Evolutionary conservation across 441 rosid genomes (phyloP).

Genomic region (Pelargonium cotyledonis): DNA sequence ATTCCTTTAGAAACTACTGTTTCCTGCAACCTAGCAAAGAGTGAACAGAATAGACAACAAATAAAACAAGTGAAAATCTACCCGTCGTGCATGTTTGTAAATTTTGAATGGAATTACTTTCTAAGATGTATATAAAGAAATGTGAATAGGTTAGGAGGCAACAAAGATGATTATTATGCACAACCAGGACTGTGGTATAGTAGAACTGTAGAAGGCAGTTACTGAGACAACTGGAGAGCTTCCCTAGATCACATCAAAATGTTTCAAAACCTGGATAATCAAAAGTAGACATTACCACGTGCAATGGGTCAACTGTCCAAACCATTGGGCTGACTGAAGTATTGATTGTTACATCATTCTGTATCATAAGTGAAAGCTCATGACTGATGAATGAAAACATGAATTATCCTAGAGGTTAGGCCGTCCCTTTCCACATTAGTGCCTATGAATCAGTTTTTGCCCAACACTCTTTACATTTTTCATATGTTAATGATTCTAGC

Average conservation of each 20-base stretch:
- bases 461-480: neutral
- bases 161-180: neutral
- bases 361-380: neutral
- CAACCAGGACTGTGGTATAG: neutral
- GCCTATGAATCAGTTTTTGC: neutral
- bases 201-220: neutral
- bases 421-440: neutral
- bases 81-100: neutral
- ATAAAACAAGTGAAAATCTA: neutral
- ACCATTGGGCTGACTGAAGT: neutral
- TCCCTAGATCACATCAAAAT: neutral
- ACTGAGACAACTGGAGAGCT: neutral
- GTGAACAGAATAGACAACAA: conserved; percentile 6
- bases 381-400: neutral
- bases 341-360: neutral
- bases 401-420: neutral
- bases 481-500: neutral
- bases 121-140: neutral
- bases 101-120: neutral
- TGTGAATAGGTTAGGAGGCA: neutral
- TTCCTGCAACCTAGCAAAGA: conserved; percentile 48
- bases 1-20: conserved; percentile 32
- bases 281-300: too few relatives aligned
- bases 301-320: neutral
- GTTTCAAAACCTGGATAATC: too few relatives aligned